Percentiles rank a stretch among this genome's conserved stretches.
Conservation (phyloP, 768 basidiomycete genomes). For the Boletus pseudo-olivaceus region DNA sequence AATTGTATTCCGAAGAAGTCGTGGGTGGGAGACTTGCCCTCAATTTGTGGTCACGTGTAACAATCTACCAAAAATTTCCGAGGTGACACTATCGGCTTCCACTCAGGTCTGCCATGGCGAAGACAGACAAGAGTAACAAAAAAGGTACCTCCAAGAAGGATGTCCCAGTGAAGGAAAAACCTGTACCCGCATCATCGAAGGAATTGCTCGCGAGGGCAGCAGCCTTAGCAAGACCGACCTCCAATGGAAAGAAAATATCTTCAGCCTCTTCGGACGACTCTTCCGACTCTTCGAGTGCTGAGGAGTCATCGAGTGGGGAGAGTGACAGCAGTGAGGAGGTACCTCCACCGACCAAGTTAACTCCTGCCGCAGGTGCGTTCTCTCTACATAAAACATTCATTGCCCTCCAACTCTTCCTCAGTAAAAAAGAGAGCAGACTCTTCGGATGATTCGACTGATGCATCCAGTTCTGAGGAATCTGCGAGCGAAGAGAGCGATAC, state of each 20-base stretch:
- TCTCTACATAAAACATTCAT: neutral
- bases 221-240: constrained; percentile 18
- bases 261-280: constrained; percentile 3
- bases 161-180: constrained; percentile 21
- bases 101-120: constrained; percentile 33
- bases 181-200: constrained; percentile 36
- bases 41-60: constrained; percentile 23
- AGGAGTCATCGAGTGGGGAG: constrained; percentile 7
- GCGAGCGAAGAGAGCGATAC: constrained; percentile 4
- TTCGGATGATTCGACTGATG: constrained; percentile 2
- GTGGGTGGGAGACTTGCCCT: constrained; percentile 22
- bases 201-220: constrained; percentile 43
- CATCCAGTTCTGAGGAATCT: constrained; percentile 14
- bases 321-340: constrained; percentile 4
- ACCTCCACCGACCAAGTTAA: neutral
- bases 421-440: constrained; percentile 1
- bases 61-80: constrained; percentile 16
- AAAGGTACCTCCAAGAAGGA: constrained; percentile 37
- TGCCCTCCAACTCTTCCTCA: neutral
- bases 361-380: neutral
- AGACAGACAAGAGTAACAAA: constrained; percentile 34
- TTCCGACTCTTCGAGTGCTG: constrained; percentile 20
- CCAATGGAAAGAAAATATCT: neutral
- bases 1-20: no score
- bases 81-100: neutral